Evolutionary conservation across 202 grass and related monocot genomes (phyloP), one percentile per base, ranked within the genome.

Genomic region (Panicum hallii): DNA sequence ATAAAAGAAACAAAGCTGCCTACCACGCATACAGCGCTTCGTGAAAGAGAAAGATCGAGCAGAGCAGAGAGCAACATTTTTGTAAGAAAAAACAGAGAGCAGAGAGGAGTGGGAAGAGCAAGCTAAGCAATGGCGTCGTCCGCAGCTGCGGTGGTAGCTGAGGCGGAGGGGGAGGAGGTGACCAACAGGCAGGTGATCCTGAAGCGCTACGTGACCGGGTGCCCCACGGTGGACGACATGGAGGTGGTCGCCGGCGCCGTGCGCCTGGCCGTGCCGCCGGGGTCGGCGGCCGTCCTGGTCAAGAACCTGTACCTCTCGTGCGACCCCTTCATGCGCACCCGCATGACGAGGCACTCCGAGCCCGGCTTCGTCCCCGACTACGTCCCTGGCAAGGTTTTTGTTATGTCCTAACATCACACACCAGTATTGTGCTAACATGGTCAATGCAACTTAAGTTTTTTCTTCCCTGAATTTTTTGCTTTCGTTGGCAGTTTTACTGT

Each of bases 281-380:
- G 77, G 19, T 72, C 85, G 50, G 19, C 34, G 57, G 84, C 46
- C 26, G 78, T 63, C 4, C 40, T 93, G 30, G 55, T 93, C 9
- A 93, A 80, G 82, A 93, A 93, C 66, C 73, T 93, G 5, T 93
- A 93, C 72, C 72, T 93, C 23, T 93, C 91, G 0, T 93, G 85
- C 46, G 91, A 93, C 54, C 88, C 91, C 1, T 93, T 77, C 82
- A 90, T 88, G 78, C 82, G 85, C 41, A 3, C 15, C 11, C 83
- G 83, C 62, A 94, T 94, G 88, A 88, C 46, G 7, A 78, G 38
- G 48, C 80, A 85, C 53, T 32, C 74, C 17, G 11, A 67, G 3
- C 30, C 44, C 14, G 76, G 62, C 65, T 92, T 81, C 47, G 55
- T 87, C 30, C 70, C 69, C 0, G 84, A 64, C 62, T 64, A 8